These are phyloP conservation scores for Monosporascus sp. DNA, from an alignment of 2,329 filamentous ascomycete species.

Conservation along the genomic window DNA sequence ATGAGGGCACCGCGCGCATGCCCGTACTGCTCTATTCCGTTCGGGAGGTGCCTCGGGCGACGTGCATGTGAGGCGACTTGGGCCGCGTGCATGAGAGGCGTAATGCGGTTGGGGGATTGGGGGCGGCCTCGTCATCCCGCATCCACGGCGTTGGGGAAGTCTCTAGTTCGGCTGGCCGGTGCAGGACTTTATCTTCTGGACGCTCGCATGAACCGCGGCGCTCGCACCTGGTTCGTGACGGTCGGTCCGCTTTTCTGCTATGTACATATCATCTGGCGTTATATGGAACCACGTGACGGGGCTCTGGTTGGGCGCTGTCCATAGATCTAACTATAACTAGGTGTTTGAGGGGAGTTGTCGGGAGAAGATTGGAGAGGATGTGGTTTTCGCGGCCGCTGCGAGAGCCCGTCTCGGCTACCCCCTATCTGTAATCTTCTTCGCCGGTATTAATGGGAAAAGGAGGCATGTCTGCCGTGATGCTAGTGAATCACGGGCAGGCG, in stretches of 20 bases:
- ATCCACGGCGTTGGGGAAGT: constrained; percentile 16
- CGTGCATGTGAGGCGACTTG: constrained; percentile 6
- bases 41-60: constrained; percentile 1
- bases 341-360: no score
- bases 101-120: constrained; percentile 9
- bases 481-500: no score
- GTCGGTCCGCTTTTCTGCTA: background rate
- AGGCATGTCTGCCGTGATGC: no score
- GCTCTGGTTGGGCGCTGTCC: background rate
- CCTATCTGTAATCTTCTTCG: no score
- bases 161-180: background rate
- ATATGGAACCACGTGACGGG: background rate
- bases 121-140: constrained; percentile 10
- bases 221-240: background rate
- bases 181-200: background rate
- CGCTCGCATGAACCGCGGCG: no score
- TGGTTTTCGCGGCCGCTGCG: no score
- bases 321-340: no score
- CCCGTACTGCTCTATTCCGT: background rate
- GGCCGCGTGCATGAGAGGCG: constrained; percentile 9
- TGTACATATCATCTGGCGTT: background rate
- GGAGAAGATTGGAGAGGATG: no score
- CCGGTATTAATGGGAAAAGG: no score
- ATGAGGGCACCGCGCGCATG: background rate
- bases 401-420: no score